Base-by-base conservation (phyloP, 2,329 filamentous ascomycete species). In the Botrytis galanthina region DNA sequence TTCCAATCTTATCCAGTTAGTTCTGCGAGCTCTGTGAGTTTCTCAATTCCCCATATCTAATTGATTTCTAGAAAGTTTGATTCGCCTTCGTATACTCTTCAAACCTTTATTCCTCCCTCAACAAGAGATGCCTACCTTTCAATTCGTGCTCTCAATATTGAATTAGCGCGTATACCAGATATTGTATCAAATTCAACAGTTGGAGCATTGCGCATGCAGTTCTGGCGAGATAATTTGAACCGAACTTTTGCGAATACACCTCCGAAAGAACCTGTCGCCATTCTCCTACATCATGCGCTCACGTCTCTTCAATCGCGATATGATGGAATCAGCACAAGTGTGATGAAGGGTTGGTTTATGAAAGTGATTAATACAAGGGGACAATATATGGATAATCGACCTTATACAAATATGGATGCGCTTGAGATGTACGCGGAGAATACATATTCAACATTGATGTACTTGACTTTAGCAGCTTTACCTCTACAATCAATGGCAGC, bases 361-460 rank as follows among this genome's bases (percentile, higher is more conserved):
- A 90, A 94, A 68, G 85, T 98, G 77, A 91, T 98, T 79, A 91
- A 87, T 80, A 92, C 94, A 7, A 87, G 96, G 70, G 93, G 97
- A 82, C 91, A 92, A 79, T 89, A 95, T 78, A 90, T 98, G 83
- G 90, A 91, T 59, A 96, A 97, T 81, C 89, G 92, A 35, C 94
- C 95, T 0, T 98, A 94, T 79, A 85, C 92, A 0, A 92, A 84
- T 67, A 82, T 98, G 63, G 86, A 88, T 3, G 87, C 90, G 0
- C 84, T 98, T 70, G 96, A 99, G 80, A 91, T 90, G 64, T 98
- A 98, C 80, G 93, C 93, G 0, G 96, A 99, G 83, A 94, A 94
- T 78, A 98, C 96, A 1, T 98, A 98, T 83, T 94, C 94, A 29
- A 97, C 94, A 0, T 86, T 98, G 62, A 89, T 97, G 83, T 99